phyloP scores from a whole-genome alignment of 768 basidiomycete species.

The Hygrocybe punicea region DNA sequence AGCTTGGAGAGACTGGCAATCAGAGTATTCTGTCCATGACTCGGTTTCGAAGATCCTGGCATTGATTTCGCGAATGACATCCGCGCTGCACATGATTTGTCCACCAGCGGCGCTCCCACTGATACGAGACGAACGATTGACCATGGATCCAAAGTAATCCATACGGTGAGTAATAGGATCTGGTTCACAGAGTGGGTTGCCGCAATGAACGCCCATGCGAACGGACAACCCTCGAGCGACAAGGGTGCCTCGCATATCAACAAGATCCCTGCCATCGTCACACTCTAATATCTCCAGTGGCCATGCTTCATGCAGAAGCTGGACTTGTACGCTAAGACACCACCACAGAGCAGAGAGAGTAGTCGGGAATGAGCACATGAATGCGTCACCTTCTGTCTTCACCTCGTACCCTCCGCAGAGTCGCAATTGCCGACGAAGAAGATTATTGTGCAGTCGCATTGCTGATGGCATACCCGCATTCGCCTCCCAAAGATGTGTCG shows the following conservation, averaged over 20 bases:
- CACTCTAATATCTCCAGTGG: constrained; percentile 90
- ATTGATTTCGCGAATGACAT: constrained; percentile 79
- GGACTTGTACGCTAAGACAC: constrained; percentile 81
- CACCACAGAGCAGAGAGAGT: constrained; percentile 85
- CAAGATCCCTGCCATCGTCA: constrained; percentile 81
- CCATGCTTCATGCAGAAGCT: constrained; percentile 81
- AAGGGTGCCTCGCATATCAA: constrained; percentile 60
- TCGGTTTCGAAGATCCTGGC: constrained; percentile 55
- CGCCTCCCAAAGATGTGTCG: constrained; percentile 93
- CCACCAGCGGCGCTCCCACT: constrained; percentile 81
- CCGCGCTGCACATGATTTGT: constrained; percentile 88
- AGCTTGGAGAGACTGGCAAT: constrained; percentile 53
- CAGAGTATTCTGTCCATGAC: constrained; percentile 58
- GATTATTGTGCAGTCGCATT: constrained; percentile 83
- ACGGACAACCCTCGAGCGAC: constrained; percentile 88
- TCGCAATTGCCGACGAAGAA: constrained; percentile 81
- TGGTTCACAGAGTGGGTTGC: constrained; percentile 81
- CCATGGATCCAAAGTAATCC: constrained; percentile 98
- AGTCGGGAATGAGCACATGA: constrained; percentile 97
- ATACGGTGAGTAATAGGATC: constrained; percentile 91
- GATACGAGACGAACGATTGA: constrained; percentile 89
- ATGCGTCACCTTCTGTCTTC: constrained; percentile 98
- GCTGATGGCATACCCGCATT: constrained; percentile 95
- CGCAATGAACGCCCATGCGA: constrained; percentile 97
- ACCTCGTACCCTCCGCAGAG: constrained; percentile 96